Evolutionary conservation across 305 asterid genomes (phyloP), one percentile per base, ranked within the genome.

Genomic region (Coffea humblotiana): DNA sequence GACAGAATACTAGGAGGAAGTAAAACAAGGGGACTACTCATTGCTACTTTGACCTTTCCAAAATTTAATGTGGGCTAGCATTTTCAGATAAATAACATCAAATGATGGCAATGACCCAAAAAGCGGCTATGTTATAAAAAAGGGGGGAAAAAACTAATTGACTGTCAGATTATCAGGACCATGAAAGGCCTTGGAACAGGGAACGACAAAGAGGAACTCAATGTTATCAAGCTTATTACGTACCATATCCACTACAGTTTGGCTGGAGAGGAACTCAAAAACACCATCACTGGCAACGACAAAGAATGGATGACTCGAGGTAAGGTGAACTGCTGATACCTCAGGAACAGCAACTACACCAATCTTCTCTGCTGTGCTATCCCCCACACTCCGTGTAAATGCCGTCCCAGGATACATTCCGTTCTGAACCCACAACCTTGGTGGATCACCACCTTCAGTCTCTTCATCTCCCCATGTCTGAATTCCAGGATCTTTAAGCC

Each of bases 391-490:
- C 14, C 98, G 85, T 0, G 99, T 95, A 85, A 95, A 95, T 25
- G 99, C 98, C 71, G 99, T 95, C 82, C 99, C 99, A 0, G 99
- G 99, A 80, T 92, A 95, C 93, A 90, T 93, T 80, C 93, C 99
- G 80, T 92, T 87, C 79, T 91, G 99, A 27, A 95, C 96, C 99
- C 99, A 95, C 85, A 95, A 74, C 86, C 99, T 85, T 4, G 99
- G 99, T 2, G 99, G 99, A 86, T 95, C 99, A 37, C 92, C 84
- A n/a, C 99, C 98, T 74, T 90, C 97, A 0, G 90, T 92, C 82
- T 95, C 99, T 89, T 95, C 99, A 63, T 94, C 91, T 0, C 97
- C 99, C 99, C 99, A 95, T 1, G 97, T 86, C 79, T 95, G 99
- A 83, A 95, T 86, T 37, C 82, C 88, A 0, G 98, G 99, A 90